Conservation (phyloP, 768 basidiomycete species). For the Rhodotorula kratochvilovae region DNA sequence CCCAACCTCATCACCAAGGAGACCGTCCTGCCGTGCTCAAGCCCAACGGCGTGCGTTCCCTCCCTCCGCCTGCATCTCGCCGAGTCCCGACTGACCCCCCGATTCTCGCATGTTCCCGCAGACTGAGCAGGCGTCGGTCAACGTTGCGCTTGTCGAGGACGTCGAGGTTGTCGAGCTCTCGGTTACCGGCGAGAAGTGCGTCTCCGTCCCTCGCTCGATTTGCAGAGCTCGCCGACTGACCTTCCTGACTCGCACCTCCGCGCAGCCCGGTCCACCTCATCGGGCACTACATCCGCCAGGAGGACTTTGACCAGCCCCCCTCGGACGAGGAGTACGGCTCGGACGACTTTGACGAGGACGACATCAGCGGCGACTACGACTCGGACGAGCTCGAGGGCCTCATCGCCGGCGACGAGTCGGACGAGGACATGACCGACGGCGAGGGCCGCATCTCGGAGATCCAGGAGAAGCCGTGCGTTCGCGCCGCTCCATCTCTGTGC, state of each 20-base stretch:
- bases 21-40: constrained; percentile 39
- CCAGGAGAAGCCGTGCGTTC: constrained; percentile 25
- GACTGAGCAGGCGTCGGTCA: constrained; percentile 41
- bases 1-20: constrained; percentile 48
- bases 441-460: constrained; percentile 38
- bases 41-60: constrained; percentile 25
- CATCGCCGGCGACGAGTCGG: constrained; percentile 48
- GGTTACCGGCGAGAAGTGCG: constrained; percentile 38
- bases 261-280: constrained; percentile 43
- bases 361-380: constrained; percentile 49
- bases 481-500: too few species aligned
- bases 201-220: not conserved
- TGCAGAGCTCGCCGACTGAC: not conserved
- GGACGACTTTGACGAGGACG: constrained; percentile 47
- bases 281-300: constrained; percentile 40
- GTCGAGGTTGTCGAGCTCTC: constrained; percentile 41
- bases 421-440: constrained; percentile 54
- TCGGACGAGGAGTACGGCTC: constrained; percentile 35
- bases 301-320: constrained; percentile 40
- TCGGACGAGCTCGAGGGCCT: constrained; percentile 5
- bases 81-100: not conserved
- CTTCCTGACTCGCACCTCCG: not conserved
- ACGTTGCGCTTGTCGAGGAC: constrained; percentile 40
- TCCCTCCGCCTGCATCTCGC: not conserved
- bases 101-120: constrained; percentile 36